phyloP scores from a whole-genome alignment of 345 rosid genomes.

The Rhodamnia argentea region DNA sequence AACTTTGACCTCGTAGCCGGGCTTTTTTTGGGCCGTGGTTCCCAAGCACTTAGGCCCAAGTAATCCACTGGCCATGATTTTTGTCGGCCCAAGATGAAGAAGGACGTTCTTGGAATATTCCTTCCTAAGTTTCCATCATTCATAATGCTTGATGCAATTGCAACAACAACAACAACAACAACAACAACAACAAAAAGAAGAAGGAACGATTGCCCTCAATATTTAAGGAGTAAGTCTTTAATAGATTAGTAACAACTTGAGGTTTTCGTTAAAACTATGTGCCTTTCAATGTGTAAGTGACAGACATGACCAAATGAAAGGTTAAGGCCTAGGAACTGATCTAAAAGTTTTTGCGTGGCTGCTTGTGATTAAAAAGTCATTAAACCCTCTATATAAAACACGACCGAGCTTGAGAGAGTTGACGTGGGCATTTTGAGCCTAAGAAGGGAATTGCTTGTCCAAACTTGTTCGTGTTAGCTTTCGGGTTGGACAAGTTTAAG shows the following conservation, averaged over 20 bases:
- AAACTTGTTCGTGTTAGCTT: not conserved
- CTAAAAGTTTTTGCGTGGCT: no score
- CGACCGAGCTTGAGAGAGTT: not conserved
- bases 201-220: no score
- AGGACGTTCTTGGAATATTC: not conserved
- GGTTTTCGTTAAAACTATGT: not conserved
- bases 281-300: not conserved
- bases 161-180: not conserved
- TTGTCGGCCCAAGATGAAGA: not conserved
- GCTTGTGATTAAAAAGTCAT: no score
- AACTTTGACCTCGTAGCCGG: not conserved
- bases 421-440: not conserved
- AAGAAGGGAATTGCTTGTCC: no score
- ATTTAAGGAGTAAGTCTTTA: no score
- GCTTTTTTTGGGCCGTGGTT: not conserved
- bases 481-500: not conserved
- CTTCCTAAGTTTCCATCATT: not conserved
- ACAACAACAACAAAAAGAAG: no score
- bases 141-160: no score
- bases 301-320: not conserved
- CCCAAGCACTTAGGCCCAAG: not conserved
- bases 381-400: no score
- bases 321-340: not conserved
- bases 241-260: no score
- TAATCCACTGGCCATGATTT: not conserved